Evolutionary conservation across 2,329 filamentous ascomycete genomes (phyloP), one percentile per base, ranked within the genome.

Genomic region (Aspergillus alliaceus): DNA sequence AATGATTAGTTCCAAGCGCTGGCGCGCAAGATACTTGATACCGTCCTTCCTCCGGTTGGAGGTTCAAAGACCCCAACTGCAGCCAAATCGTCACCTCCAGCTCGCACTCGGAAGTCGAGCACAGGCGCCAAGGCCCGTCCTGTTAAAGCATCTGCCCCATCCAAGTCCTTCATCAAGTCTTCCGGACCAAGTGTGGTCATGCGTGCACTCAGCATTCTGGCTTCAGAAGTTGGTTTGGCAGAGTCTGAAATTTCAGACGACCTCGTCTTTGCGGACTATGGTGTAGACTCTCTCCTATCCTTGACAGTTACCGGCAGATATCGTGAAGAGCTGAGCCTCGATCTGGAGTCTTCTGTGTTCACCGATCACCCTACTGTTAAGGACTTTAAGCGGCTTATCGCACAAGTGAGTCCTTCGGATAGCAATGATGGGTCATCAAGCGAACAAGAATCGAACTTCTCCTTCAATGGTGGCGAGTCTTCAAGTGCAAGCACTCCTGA

Each of bases 251-350:
- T 87, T 52, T 80, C 84, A 12, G 83, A 86, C 53, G 82, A 84
- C 53, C 79, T 84, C 52, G 81, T 82, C 50, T 86, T 86, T 63
- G 83, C 85, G 62, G 84, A 86, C 64, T 80, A 86, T 24, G 84
- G 84, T 58, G 83, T 86, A 31, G 84, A 86, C 70, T 86, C 84
- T 7, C 76, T 86, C 18, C 80, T 86, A 61, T 85, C 84, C 1
- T 67, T 86, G 56, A 86, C 83, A 27, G 84, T 86, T 61, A 85
- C 83, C 44, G 84, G 84, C 62, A 82, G 82, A 66, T 85, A 86
- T 73, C 82, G 84, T 39, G 84, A 86, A 66, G 84, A 86, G 46
- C 76, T 86, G 22, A 80, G 84, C 58, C 74, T 86, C 59, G 84
- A 86, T 52, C 80, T 86, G 55, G 80, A 82, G 55, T 84, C 83